Evolutionary conservation across 2,329 filamentous ascomycete species (phyloP).

Genomic region (Fonsecaea pedrosoi): DNA sequence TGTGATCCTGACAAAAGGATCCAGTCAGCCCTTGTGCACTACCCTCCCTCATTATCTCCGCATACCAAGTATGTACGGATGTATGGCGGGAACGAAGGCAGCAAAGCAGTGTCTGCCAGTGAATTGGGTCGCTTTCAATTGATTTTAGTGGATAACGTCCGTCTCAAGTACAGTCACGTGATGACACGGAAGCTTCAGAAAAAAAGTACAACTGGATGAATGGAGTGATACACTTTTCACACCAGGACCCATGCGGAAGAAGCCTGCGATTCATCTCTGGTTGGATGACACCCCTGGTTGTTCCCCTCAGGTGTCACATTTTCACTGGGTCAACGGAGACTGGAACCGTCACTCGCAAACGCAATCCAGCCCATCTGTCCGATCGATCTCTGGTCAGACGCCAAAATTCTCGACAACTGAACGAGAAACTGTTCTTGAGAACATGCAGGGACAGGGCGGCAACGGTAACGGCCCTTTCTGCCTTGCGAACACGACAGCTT

Average conservation of each 20-base stretch:
- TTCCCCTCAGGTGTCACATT: constrained; percentile 7
- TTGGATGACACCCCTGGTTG: neutral
- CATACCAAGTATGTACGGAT: neutral
- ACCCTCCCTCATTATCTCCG: neutral
- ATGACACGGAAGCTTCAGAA: neutral
- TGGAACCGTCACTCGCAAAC: constrained; percentile 8
- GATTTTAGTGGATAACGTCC: neutral
- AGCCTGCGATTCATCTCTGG: neutral
- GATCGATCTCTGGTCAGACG: constrained; percentile 26
- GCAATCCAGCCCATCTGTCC: constrained; percentile 10
- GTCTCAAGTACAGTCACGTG: neutral
- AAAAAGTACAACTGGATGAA: neutral
- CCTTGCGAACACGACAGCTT: neutral
- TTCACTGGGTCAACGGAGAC: constrained; percentile 14
- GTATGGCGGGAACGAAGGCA: neutral
- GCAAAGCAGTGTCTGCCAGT: neutral
- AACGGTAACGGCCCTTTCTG: constrained; percentile 1
- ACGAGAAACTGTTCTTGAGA: neutral
- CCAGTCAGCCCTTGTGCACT: constrained; percentile 6
- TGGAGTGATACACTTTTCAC: neutral
- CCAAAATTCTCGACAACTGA: constrained; percentile 11
- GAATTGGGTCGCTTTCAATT: neutral
- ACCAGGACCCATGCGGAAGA: neutral
- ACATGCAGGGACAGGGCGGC: neutral
- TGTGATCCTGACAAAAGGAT: neutral